Evolutionary conservation across 441 rosid species (phyloP).

Genomic region (Mallotus repandus): DNA sequence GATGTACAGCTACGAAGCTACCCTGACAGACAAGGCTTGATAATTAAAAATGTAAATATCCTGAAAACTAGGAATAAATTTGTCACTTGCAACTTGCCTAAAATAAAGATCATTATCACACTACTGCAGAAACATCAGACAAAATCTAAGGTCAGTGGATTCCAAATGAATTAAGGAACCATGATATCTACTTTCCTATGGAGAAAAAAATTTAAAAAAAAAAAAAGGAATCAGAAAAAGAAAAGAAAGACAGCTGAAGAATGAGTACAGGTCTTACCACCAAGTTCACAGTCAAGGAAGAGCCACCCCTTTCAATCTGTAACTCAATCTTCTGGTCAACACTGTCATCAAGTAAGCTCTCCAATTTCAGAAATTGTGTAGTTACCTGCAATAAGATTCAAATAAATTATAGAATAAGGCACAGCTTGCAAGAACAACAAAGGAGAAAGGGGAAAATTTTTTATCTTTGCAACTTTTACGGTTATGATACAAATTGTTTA

Average conservation of each 20-base stretch:
- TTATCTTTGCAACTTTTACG: background rate
- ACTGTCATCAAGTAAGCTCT: constrained; percentile 79
- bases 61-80: background rate
- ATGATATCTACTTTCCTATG: background rate
- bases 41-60: background rate
- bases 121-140: background rate
- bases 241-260: background rate
- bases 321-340: constrained; percentile 67
- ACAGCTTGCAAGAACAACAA: background rate
- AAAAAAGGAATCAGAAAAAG: background rate
- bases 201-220: no score
- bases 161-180: background rate
- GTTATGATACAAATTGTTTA: background rate
- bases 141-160: background rate
- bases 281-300: constrained; percentile 58
- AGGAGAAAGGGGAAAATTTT: background rate
- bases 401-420: background rate
- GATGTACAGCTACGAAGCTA: background rate
- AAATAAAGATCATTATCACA: background rate
- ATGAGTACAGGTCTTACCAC: constrained; percentile 51
- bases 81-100: background rate
- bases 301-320: constrained; percentile 94
- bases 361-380: constrained; percentile 88
- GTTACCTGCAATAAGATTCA: constrained; percentile 56
- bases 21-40: background rate